phyloP scores from a whole-genome alignment of 2,329 filamentous ascomycete genomes.

The Alternaria brassicicola region DNA sequence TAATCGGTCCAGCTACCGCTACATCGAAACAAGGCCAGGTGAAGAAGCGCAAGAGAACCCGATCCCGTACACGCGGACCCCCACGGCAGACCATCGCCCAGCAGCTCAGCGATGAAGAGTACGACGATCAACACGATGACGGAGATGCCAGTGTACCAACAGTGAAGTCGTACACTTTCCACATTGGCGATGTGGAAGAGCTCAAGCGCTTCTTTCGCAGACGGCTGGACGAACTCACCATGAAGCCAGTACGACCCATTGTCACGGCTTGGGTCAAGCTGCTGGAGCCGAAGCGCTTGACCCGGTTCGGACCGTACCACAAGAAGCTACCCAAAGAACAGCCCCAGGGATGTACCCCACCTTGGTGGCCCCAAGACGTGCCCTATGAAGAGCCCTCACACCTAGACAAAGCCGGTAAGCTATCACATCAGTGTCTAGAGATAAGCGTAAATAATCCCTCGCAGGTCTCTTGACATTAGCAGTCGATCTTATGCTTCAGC shows the following conservation, averaged over 20 bases:
- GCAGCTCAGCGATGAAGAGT: constrained; percentile 6
- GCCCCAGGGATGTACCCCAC: constrained; percentile 22
- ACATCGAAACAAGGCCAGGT: background rate
- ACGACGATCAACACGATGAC: background rate
- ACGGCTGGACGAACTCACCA: constrained; percentile 40
- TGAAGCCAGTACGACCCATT: constrained; percentile 41
- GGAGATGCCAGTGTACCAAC: constrained; percentile 14
- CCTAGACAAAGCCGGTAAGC: constrained; percentile 35
- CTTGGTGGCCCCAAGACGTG: constrained; percentile 41
- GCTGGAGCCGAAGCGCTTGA: constrained; percentile 34
- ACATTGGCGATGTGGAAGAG: constrained; percentile 33
- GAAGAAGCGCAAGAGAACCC: constrained; percentile 23
- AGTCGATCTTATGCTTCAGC: constrained; percentile 39
- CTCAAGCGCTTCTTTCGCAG: constrained; percentile 30
- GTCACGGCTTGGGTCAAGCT: constrained; percentile 43
- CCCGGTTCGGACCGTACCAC: constrained; percentile 35
- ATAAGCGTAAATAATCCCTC: constrained; percentile 6
- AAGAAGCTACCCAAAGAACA: constrained; percentile 22
- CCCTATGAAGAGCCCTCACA: constrained; percentile 44
- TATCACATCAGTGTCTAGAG: background rate
- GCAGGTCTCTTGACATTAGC: constrained; percentile 36
- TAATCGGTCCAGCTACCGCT: constrained; percentile 13
- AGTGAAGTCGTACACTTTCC: constrained; percentile 24
- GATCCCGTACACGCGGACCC: constrained; percentile 11
- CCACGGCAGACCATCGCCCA: background rate